phyloP scores from a whole-genome alignment of 83 land plant genomes.

The Thuja plicata region DNA sequence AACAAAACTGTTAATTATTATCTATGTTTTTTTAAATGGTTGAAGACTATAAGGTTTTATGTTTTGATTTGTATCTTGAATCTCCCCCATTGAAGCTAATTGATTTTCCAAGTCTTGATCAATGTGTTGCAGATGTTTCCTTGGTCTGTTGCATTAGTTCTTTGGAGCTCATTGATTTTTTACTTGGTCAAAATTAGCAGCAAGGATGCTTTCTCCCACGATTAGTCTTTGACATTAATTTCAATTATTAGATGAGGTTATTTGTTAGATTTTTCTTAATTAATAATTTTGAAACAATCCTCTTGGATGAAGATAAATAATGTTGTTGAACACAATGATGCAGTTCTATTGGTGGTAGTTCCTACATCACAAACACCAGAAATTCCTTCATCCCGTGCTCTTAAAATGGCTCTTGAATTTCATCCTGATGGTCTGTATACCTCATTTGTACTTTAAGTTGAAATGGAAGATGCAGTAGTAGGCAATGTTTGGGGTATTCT shows the following conservation, averaged over 20 bases:
- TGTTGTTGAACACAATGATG: constrained; percentile 80
- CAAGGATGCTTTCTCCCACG: not conserved
- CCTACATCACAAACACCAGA: constrained; percentile 95
- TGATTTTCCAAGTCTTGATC: constrained; percentile 95
- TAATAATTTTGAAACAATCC: not conserved
- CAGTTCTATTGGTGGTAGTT: constrained; percentile 79
- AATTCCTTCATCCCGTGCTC: constrained; percentile 69
- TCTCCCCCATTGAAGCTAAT: constrained; percentile 91
- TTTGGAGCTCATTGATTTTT: not conserved
- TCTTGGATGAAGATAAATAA: constrained; percentile 54
- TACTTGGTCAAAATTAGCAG: not conserved
- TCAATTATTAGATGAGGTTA: not conserved
- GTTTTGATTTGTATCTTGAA: constrained; percentile 31
- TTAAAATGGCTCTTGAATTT: constrained; percentile 77
- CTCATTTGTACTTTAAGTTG: not conserved
- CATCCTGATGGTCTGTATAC: constrained; percentile 79
- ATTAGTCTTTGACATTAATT: not conserved
- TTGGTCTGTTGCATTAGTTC: constrained; percentile 51
- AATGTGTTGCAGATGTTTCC: constrained; percentile 74
- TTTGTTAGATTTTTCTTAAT: not conserved
- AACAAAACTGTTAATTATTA: too few species aligned
- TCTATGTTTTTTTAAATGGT: too few species aligned
- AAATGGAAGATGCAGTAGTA: not conserved
- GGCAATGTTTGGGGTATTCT: not conserved
- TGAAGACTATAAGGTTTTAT: not conserved